phyloP scores from a whole-genome alignment of 75 land plant species.

The Sequoia sempervirens region DNA sequence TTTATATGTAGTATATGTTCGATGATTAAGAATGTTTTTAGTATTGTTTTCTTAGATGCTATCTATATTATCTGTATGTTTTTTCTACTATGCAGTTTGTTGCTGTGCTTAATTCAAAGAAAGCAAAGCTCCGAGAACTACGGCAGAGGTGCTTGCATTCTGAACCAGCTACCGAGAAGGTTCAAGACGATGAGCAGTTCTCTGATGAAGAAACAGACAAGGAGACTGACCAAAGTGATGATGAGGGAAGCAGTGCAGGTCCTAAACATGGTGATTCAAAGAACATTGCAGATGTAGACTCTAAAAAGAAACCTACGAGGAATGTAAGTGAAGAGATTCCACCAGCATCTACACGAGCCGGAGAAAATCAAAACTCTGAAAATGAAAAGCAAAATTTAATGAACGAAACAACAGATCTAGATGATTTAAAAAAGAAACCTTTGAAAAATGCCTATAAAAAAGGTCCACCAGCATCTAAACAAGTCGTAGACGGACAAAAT shows the following conservation, averaged over 20 bases:
- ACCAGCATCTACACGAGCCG: not conserved
- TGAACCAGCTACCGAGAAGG: slow-evolving; percentile 10
- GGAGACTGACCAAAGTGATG: slow-evolving; percentile 12
- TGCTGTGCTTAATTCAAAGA: slow-evolving; percentile 73
- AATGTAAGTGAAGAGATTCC: not conserved
- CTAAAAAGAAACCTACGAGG: not conserved
- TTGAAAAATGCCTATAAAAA: not conserved
- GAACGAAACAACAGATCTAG: slow-evolving; percentile 6
- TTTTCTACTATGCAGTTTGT: slow-evolving; percentile 54
- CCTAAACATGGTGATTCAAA: slow-evolving; percentile 1
- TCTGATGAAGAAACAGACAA: slow-evolving; percentile 21
- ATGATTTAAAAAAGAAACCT: slow-evolving; percentile 5
- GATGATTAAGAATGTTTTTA: not conserved
- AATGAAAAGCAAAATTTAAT: not conserved
- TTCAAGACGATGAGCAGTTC: slow-evolving; percentile 35
- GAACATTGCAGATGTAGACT: not conserved
- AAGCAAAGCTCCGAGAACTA: slow-evolving; percentile 66
- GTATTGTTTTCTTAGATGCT: not conserved
- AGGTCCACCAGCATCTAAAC: not conserved
- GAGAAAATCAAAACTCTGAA: not conserved
- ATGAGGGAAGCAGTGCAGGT: not conserved
- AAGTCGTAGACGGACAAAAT: not conserved
- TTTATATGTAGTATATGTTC: not conserved
- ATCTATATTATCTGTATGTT: not conserved
- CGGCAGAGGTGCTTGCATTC: slow-evolving; percentile 46